Conservation (phyloP, 306 rosid species). For the Prunus salicina region DNA sequence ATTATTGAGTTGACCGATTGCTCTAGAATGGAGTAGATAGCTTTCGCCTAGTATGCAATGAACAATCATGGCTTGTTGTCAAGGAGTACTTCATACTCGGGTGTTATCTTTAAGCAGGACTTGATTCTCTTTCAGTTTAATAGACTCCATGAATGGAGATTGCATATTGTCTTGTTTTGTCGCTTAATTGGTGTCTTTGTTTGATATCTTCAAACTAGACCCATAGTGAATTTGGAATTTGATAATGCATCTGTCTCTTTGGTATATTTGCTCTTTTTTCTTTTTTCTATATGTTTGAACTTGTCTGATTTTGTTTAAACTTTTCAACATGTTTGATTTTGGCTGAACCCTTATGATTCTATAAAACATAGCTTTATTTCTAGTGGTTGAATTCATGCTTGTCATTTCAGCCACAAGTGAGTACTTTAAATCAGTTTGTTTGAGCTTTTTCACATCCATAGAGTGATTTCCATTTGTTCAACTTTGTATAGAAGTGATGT, state of each 20-base stretch:
- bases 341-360: background rate
- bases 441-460: background rate
- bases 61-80: background rate
- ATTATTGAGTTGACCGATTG: background rate
- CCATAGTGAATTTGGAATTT: no score
- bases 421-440: background rate
- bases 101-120: background rate
- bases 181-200: background rate
- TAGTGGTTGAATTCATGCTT: background rate
- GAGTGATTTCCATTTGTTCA: background rate
- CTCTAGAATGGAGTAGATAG: slow-evolving; percentile 3
- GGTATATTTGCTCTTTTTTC: background rate
- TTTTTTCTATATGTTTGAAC: background rate
- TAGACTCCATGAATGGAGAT: background rate
- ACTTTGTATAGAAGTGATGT: background rate
- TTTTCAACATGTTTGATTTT: background rate
- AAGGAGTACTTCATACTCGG: background rate
- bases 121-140: background rate
- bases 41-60: background rate
- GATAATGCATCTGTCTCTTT: no score
- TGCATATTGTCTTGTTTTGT: background rate
- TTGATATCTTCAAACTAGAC: no score
- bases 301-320: background rate
- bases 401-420: background rate
- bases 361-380: no score